A percentile compares a stretch with the other conserved stretches of the same genome.
These are phyloP conservation scores for Lagenidium giganteum DNA, from an alignment of 352 stramenopile species.

Conservation along the genomic window DNA sequence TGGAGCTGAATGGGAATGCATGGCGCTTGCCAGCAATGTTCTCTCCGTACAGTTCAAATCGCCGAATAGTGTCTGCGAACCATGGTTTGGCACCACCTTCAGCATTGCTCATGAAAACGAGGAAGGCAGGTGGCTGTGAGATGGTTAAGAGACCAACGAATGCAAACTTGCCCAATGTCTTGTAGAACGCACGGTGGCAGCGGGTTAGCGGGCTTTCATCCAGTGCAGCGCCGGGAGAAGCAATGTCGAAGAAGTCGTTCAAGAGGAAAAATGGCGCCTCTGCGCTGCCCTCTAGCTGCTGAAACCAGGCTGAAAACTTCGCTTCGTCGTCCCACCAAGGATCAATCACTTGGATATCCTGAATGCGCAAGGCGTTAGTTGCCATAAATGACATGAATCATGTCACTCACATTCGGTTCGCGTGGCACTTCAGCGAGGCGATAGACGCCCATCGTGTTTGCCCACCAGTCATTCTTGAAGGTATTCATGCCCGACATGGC, in stretches of 20 bases:
- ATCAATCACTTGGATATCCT: neutral
- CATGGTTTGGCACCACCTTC: slow-evolving; percentile 22
- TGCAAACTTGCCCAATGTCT: slow-evolving; percentile 23
- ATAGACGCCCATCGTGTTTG: slow-evolving; percentile 28
- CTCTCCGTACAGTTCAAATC: slow-evolving; percentile 18
- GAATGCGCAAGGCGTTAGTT: too few relatives aligned
- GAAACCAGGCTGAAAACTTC: slow-evolving; percentile 24
- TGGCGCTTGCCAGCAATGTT: slow-evolving; percentile 14
- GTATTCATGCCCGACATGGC: slow-evolving; percentile 26
- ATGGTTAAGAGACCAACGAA: slow-evolving; percentile 20
- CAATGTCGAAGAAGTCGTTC: slow-evolving; percentile 21
- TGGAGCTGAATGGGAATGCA: slow-evolving; percentile 16
- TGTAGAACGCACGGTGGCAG: slow-evolving; percentile 35
- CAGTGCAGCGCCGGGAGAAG: slow-evolving; percentile 9
- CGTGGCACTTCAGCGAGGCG: slow-evolving; percentile 20
- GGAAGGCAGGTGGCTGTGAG: slow-evolving; percentile 18
- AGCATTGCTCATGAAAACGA: slow-evolving; percentile 30
- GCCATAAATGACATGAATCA: too few relatives aligned
- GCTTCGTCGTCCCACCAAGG: slow-evolving; percentile 30
- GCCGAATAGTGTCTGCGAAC: slow-evolving; percentile 19
- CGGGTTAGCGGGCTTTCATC: slow-evolving; percentile 23
- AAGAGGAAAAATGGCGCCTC: slow-evolving; percentile 20
- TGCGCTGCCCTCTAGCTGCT: slow-evolving; percentile 13
- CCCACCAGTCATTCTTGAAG: slow-evolving; percentile 26
- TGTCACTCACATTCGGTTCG: too few relatives aligned